These are phyloP conservation scores for Geranium incanum DNA, from an alignment of 441 rosid genomes.

Conservation along the genomic window DNA sequence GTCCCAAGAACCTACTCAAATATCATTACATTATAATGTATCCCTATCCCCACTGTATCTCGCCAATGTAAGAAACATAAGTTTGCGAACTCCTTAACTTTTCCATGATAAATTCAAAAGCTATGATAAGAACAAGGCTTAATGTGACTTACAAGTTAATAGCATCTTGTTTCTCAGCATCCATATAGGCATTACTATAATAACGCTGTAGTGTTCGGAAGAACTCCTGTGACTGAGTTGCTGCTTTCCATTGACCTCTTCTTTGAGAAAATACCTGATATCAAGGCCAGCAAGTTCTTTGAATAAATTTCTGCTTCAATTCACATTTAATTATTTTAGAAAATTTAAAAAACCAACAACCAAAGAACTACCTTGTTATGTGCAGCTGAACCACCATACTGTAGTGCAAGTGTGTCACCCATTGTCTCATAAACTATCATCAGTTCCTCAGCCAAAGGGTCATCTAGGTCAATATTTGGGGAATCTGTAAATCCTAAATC, in stretches of 20 bases:
- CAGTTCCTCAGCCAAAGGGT: slow-evolving; percentile 73
- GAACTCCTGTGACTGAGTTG: slow-evolving; percentile 98
- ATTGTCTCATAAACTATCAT: slow-evolving; percentile 88
- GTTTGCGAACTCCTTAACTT: not conserved
- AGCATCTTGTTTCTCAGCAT: slow-evolving; percentile 95
- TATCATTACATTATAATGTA: slow-evolving; percentile 8
- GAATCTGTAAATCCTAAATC: slow-evolving; percentile 59
- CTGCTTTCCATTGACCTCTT: slow-evolving; percentile 99
- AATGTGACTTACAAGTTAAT: slow-evolving; percentile 63
- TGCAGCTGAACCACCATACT: slow-evolving; percentile 99
- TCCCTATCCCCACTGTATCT: not conserved
- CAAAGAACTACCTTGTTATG: slow-evolving; percentile 65
- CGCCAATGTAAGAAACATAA: not conserved
- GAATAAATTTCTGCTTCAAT: not conserved
- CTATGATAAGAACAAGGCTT: not conserved
- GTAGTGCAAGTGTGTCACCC: slow-evolving; percentile 99
- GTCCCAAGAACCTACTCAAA: slow-evolving; percentile 75
- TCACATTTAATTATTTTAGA: not conserved
- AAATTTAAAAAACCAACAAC: slow-evolving; percentile 10
- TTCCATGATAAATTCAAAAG: slow-evolving; percentile 3
- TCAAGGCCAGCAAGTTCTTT: not conserved
- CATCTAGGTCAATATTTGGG: slow-evolving; percentile 66
- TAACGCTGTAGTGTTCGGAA: slow-evolving; percentile 95
- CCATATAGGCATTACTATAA: slow-evolving; percentile 94
- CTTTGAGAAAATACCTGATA: slow-evolving; percentile 81